These are phyloP conservation scores for Colletotrichum melonis DNA, from an alignment of 2,329 filamentous ascomycete genomes.

Conservation along the genomic window DNA sequence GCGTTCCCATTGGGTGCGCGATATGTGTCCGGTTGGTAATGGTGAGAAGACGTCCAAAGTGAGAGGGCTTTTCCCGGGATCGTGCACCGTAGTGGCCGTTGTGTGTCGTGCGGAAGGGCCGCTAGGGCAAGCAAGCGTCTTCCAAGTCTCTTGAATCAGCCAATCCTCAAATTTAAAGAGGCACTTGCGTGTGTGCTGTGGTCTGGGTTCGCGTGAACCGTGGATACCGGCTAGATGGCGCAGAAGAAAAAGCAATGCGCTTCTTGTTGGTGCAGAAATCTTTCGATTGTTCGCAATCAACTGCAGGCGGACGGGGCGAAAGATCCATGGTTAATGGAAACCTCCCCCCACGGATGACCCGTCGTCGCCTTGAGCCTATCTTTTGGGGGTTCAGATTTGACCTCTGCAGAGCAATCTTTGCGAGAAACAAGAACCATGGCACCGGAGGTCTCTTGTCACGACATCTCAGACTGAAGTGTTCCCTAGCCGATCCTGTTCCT, in stretches of 20 bases:
- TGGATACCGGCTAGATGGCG: neutral
- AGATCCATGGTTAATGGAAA: neutral
- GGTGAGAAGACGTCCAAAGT: neutral
- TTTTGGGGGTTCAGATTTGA: neutral
- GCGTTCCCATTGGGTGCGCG: neutral
- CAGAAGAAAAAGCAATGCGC: neutral
- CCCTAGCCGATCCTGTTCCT: neutral
- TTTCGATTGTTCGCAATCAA: slow-evolving; percentile 7
- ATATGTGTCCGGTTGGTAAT: neutral
- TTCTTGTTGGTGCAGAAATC: slow-evolving; percentile 5
- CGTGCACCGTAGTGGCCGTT: neutral
- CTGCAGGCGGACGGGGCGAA: slow-evolving; percentile 3
- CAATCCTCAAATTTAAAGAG: neutral
- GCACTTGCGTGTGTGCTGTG: neutral
- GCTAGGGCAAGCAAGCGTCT: neutral
- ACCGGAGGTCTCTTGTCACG: neutral
- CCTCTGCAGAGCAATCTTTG: neutral
- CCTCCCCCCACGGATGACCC: neutral
- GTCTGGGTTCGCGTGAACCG: neutral
- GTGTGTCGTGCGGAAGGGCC: neutral
- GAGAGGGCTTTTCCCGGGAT: neutral
- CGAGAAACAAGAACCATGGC: neutral
- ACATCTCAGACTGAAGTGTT: neutral
- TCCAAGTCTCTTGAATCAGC: neutral
- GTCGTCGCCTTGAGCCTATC: neutral